These are phyloP conservation scores for Rosa hybrid DNA, from an alignment of 331 rosid genomes.

Conservation along the genomic window DNA sequence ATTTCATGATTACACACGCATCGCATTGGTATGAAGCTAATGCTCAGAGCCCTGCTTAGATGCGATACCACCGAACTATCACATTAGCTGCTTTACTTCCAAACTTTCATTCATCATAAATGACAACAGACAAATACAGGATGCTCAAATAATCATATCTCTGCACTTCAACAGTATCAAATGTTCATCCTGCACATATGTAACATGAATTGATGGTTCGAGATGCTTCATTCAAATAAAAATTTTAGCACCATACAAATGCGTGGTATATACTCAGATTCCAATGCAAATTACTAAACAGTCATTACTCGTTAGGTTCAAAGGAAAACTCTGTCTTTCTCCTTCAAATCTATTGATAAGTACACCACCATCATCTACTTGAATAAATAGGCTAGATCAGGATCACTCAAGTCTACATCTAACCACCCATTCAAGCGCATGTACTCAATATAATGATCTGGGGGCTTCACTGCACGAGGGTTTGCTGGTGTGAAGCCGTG, in stretches of 20 bases:
- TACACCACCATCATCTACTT: slow-evolving; percentile 35
- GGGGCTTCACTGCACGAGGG: slow-evolving; percentile 55
- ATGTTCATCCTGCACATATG: neutral
- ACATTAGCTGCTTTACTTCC: neutral
- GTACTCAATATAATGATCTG: slow-evolving; percentile 64
- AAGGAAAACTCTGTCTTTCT: neutral
- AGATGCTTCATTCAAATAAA: neutral
- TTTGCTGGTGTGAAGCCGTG: slow-evolving; percentile 56
- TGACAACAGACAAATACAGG: too few species aligned
- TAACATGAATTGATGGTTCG: neutral
- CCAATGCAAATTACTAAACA: neutral
- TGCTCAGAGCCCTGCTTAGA: too few species aligned
- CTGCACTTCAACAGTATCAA: neutral
- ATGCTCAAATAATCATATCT: too few species aligned
- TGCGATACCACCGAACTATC: too few species aligned
- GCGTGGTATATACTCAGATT: neutral
- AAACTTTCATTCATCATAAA: too few species aligned
- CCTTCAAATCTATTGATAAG: neutral
- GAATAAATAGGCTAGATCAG: slow-evolving; percentile 63
- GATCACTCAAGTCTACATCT: slow-evolving; percentile 71
- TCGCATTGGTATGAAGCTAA: too few species aligned
- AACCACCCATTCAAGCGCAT: slow-evolving; percentile 75
- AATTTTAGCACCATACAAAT: neutral
- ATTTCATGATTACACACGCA: too few species aligned
- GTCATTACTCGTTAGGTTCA: neutral